Evolutionary conservation across 495 filamentous ascomycete genomes (phyloP), one percentile per base, ranked within the genome.

Genomic region (Neurospora sp.): DNA sequence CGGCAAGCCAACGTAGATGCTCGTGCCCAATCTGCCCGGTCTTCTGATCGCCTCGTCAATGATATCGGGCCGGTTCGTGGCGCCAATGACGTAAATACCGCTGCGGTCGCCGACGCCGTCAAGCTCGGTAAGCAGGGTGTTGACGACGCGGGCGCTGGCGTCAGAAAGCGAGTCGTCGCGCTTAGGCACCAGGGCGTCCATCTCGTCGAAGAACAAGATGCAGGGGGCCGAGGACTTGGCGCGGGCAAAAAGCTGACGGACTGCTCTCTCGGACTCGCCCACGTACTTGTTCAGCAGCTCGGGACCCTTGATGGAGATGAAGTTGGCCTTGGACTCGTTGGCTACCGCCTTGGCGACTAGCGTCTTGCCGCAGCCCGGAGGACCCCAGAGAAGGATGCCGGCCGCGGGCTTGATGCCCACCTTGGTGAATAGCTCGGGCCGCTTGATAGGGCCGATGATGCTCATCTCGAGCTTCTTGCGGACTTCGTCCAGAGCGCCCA

Each of bases 151-250:
- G 11, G 93, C 90, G 70, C 91, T 93, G 40, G 93, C 90, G 79
- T 98, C 94, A 16, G 91, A 92, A 11, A 93, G 86, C 5, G 90
- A 89, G 73, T 93, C 92, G 77, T 94, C 93, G 54, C 96, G 91
- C 46, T 89, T 89, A 1, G 96, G 95, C 0, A 95, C 94, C 6
- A 99, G 86, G 5, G 96, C 94, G 78, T 99, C 96, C 40, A 99
- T 86, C 81, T 99, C 96, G 82, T 99, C 96, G 80, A 99, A 98
- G 88, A 99, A 98, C 74, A 99, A 90, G 69, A 99, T 93, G 79
- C 95, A 98, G 27, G 96, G 96, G 2, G 96, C 87, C 9, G 90
- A 93, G 1, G 92, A 92, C 37, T 95, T 89, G 11, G 96, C 96
- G 16, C 96, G 91, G 69, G 91, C 89, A 80, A 99, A 99, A 3